Base-by-base conservation (phyloP, 495 filamentous ascomycete species). In the Hypoxylon fuscum region DNA sequence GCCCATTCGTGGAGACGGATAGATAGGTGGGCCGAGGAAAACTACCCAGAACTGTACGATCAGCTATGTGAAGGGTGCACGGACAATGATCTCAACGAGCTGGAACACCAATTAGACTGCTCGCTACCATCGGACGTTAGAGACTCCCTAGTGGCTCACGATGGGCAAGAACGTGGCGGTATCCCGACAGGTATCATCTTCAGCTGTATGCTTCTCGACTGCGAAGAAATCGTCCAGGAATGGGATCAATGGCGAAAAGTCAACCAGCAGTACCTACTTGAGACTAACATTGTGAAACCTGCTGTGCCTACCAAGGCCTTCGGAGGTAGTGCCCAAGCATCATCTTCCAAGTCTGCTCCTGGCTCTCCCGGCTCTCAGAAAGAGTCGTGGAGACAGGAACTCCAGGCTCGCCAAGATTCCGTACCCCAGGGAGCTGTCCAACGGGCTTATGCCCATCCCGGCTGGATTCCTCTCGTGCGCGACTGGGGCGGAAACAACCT, bases 401-500 rank as follows among this genome's bases (percentile, higher is more conserved):
- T 99, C 29, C 85, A 90, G 25, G 81, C 89, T 40, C 87, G 87
- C 47, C 95, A 99, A 74, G 91, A 93, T 57, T 96, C 87, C 10
- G 91, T 97, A 62, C 95, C 95, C 15, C 83, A 91, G 2, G 85
- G 87, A 59, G 86, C 92, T 8, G 88, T 98, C 43, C 93, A 96
- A 67, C 96, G 95, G 72, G 90, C 90, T 0, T 99, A 99, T 71
- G 90, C 91, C 10, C 95, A 98, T 70, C 90, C 94, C 3, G 90
- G 87, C 20, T 99, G 95, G 95, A 96, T 99, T 62, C 95, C 95
- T 25, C 81, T 99, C 25, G 93, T 91, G 18, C 90, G 95, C 51
- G 95, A 99, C 73, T 99, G 95, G 95, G 95, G 95, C 67, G 95
- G 95, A 66, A 99, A 99, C 83, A 92, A 94, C 78, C 80, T 99